These are phyloP conservation scores for Cajanus cajan DNA, from an alignment of 306 rosid species.

Conservation along the genomic window DNA sequence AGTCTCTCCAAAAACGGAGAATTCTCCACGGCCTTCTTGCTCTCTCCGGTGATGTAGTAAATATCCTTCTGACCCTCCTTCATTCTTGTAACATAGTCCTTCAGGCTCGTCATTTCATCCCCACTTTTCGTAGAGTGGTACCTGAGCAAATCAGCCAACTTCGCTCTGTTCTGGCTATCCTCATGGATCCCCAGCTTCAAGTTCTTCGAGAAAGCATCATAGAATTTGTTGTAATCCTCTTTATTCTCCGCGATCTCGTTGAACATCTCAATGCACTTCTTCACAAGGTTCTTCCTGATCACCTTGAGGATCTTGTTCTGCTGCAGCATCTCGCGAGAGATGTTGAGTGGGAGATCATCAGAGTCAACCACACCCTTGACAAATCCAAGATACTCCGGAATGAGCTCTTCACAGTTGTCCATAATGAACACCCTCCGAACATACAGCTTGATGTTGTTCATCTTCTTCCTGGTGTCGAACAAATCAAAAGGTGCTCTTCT, in stretches of 20 bases:
- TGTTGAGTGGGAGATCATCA: constrained; percentile 63
- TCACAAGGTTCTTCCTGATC: constrained; percentile 61
- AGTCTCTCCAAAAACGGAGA: constrained; percentile 65
- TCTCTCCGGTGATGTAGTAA: constrained; percentile 61
- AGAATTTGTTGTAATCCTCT: constrained; percentile 55
- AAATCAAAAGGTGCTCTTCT: constrained; percentile 66
- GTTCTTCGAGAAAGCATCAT: constrained; percentile 62
- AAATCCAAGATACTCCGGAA: constrained; percentile 62
- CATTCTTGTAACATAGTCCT: constrained; percentile 63
- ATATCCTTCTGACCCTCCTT: constrained; percentile 68
- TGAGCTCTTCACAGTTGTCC: constrained; percentile 72
- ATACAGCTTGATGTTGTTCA: constrained; percentile 67
- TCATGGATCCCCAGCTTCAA: constrained; percentile 63
- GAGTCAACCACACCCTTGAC: constrained; percentile 69
- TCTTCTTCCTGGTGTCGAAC: constrained; percentile 55
- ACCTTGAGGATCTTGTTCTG: constrained; percentile 70
- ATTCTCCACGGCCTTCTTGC: constrained; percentile 63
- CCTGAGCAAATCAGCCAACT: constrained; percentile 59
- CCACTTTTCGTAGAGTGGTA: constrained; percentile 65
- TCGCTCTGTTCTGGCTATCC: constrained; percentile 60
- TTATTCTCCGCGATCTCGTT: constrained; percentile 65
- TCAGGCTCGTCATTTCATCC: constrained; percentile 63
- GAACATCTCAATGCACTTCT: constrained; percentile 72
- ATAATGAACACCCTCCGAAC: constrained; percentile 67
- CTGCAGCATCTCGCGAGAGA: constrained; percentile 61